These are phyloP conservation scores for Cercospora berteroae DNA, from an alignment of 2,329 filamentous ascomycete genomes.

Conservation along the genomic window DNA sequence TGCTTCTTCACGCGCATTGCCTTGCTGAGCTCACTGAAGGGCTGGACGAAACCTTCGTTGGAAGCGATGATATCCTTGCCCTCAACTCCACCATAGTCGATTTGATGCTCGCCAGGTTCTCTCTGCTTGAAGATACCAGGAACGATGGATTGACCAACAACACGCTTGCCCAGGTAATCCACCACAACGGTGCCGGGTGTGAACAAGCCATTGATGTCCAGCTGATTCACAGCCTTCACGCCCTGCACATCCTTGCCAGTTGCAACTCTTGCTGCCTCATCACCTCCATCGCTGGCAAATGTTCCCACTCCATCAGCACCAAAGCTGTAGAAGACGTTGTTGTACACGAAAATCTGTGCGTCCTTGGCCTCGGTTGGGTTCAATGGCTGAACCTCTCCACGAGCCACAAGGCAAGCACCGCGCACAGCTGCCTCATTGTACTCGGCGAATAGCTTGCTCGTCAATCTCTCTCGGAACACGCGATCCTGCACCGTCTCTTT, in stretches of 20 bases:
- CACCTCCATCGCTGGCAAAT: slow-evolving; percentile 92
- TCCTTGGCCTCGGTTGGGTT: slow-evolving; percentile 92
- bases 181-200: slow-evolving; percentile 95
- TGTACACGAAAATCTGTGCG: slow-evolving; percentile 98
- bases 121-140: slow-evolving; percentile 99
- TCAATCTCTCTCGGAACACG: slow-evolving; percentile 89
- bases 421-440: slow-evolving; percentile 94
- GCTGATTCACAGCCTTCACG: slow-evolving; percentile 91
- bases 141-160: slow-evolving; percentile 96
- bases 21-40: slow-evolving; percentile 89
- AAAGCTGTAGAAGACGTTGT: slow-evolving; percentile 99
- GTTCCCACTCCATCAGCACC: slow-evolving; percentile 96
- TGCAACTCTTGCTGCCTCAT: slow-evolving; percentile 91
- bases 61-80: slow-evolving; percentile 93
- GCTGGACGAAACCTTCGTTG: slow-evolving; percentile 77
- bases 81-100: slow-evolving; percentile 97
- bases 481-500: slow-evolving; percentile 92
- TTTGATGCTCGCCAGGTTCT: slow-evolving; percentile 95
- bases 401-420: slow-evolving; percentile 86
- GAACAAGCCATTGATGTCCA: slow-evolving; percentile 91
- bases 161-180: slow-evolving; percentile 93
- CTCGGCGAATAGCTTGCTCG: slow-evolving; percentile 94
- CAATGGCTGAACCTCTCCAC: slow-evolving; percentile 86
- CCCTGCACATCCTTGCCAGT: slow-evolving; percentile 95
- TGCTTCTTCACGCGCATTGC: slow-evolving; percentile 90